Base-by-base conservation (phyloP, 371 early-diverging fungal species). In the Zychaea mexicana region DNA sequence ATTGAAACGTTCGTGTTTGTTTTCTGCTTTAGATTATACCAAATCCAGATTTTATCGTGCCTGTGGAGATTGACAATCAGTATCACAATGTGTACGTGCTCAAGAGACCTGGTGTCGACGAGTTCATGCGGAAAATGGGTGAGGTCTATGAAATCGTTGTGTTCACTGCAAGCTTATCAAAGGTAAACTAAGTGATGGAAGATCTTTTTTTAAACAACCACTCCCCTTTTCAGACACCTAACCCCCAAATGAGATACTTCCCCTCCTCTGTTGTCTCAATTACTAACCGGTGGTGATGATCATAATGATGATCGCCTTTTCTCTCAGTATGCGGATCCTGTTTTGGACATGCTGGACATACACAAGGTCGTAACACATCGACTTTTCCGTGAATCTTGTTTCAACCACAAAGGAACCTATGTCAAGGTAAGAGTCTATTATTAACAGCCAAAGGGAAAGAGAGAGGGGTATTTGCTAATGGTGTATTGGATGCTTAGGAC, bases 321-420 rank as follows among this genome's bases (percentile, higher is more conserved):
- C 60, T 58, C 74, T 52, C 78, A 95, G 93, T 99, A 99, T 71
- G 99, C 97, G 30, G 96, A 97, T 73, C 98, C 98, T 22, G 97
- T 98, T 2, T 77, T 98, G 33, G 96, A 97, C 77, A 87, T 90
- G 80, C 83, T 99, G 52, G 99, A 98, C 85, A 79, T 77, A 58
- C 86, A 88, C 69, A 78, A 85, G 45, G 94, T 93, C 3, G 90
- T 99, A 26, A 85, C 87, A 55, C 96, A 97, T 74, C 83, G 96
- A 42, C 82, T 99, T 56, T 98, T 96, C 85, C 88, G 99, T 67
- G 97, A 97, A 70, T 90, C 93, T n/a, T 99, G 99, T 78, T 88
- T 89, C 58, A 89, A 96, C 73, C 92, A 95, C 74, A 91, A 91
- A 67, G 97, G 97, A 57, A 96, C 92, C 77, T 98, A 96, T 77